Evolutionary conservation across 2,329 filamentous ascomycete genomes (phyloP), one percentile per base, ranked within the genome.

Genomic region (Nakataea oryzae): DNA sequence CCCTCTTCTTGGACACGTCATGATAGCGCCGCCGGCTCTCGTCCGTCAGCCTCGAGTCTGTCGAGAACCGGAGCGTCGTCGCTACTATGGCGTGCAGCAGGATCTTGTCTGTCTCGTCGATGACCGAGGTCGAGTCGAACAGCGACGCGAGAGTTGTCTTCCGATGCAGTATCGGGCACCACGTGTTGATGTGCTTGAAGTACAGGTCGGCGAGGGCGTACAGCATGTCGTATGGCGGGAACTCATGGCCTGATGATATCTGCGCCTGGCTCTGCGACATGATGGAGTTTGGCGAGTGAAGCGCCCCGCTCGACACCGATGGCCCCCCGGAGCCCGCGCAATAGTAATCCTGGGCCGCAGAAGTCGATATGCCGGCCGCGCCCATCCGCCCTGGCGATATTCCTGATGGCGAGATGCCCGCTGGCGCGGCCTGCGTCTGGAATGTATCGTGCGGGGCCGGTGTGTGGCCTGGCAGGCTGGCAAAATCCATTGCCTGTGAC

Each of bases 111-210:
- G 88, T 86, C 73, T 96, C 90, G 50, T 93, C 89, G 2, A 95
- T 77, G 1, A 87, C 84, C 0, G 86, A 85, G 9, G 41, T n/a
- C 1, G 87, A 84, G 0, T 91, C 91, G 67, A 96, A 96, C 0
- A 96, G 79, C 0, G 86, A 86, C 67, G 96, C 90, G 11, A 96
- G 74, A 0, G 91, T 96, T 4, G 88, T 86, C 69, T 90, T 86
- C 27, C 91, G 85, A 73, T 96, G 91, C n/a, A 96, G 78, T 28
- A 96, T 95, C 0, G 93, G 92, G 71, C 91, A 96, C 88, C 89
- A 92, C 0, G 87, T 88, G 69, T 91, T 91, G 71, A 91, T 84
- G 69, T 91, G 86, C 65, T 90, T 89, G 69, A 92, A 92, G 70
- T 90, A 92, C 0, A 91, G 78, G 67, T 91, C 88, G 8, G 88